Percentiles rank a stretch among this genome's conserved stretches.
These are phyloP conservation scores for Colletotrichum viniferum DNA, from an alignment of 2,329 filamentous ascomycete species.

Conservation along the genomic window DNA sequence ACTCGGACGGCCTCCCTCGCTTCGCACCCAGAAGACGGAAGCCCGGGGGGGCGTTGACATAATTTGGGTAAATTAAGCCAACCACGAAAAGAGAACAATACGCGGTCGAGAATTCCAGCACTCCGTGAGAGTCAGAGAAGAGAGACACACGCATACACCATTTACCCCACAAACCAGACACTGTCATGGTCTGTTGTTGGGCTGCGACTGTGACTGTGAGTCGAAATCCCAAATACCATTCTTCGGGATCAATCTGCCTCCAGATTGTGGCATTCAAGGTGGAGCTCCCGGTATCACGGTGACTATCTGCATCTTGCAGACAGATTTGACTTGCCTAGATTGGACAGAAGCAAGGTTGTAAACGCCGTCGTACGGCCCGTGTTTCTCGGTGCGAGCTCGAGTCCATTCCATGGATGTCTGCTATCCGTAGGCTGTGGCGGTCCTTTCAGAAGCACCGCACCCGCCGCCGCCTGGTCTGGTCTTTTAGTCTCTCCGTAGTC, in stretches of 20 bases:
- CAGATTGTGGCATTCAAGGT: conserved; percentile 7
- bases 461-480: not conserved
- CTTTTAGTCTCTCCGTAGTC: not conserved
- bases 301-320: conserved; percentile 16
- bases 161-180: conserved; percentile 10
- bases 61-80: conserved; percentile 22
- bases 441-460: not conserved
- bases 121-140: not conserved
- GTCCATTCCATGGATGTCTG: not conserved
- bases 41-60: conserved; percentile 13
- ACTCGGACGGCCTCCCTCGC: conserved; percentile 1
- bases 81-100: conserved; percentile 3
- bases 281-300: conserved; percentile 16
- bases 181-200: not conserved
- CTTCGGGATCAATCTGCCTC: not conserved
- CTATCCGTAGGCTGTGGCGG: not conserved
- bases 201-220: not conserved
- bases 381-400: conserved; percentile 4
- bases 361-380: conserved; percentile 9
- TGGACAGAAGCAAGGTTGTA: conserved; percentile 13
- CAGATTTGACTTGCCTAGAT: conserved; percentile 13
- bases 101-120: not conserved
- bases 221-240: not conserved
- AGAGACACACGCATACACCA: not conserved
- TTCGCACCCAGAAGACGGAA: conserved; percentile 13